Evolutionary conservation across 225 moss, liverwort and hornwort species (phyloP).

Genomic region (Takakia lepidozioides): DNA sequence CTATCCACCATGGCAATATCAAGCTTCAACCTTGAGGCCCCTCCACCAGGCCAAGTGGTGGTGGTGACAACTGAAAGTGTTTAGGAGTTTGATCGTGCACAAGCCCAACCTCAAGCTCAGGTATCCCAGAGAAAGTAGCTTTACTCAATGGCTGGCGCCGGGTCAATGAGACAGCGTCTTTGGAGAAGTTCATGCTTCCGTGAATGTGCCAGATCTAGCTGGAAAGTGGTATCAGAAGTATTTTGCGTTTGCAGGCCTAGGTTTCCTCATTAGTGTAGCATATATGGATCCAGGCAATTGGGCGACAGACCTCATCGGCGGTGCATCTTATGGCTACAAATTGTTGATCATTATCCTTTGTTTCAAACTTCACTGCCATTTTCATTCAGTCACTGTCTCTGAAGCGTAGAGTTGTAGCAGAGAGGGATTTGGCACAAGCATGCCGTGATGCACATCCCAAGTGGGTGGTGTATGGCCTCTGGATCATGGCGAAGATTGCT

Average conservation of each 20-base stretch:
- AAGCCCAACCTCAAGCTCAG: too few species aligned
- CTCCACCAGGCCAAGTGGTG: too few species aligned
- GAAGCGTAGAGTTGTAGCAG: slow-evolving; percentile 80
- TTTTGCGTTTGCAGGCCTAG: slow-evolving; percentile 73
- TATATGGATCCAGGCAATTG: slow-evolving; percentile 99
- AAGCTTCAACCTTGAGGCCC: too few species aligned
- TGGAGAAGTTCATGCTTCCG: slow-evolving; percentile 65
- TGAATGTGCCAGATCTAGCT: slow-evolving; percentile 31
- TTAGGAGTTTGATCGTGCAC: slow-evolving; percentile 26
- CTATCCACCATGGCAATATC: too few species aligned
- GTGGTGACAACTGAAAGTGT: too few species aligned
- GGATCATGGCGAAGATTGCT: slow-evolving; percentile 78
- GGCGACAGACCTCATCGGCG: slow-evolving; percentile 89
- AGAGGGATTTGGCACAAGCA: slow-evolving; percentile 89
- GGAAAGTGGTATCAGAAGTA: slow-evolving; percentile 91
- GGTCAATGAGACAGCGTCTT: slow-evolving; percentile 50
- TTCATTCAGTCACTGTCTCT: slow-evolving; percentile 68
- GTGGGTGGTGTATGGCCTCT: slow-evolving; percentile 63
- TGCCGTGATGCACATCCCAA: slow-evolving; percentile 81
- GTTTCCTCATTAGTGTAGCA: slow-evolving; percentile 87
- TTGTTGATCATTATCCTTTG: slow-evolving; percentile 59
- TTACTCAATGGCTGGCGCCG: slow-evolving; percentile 54
- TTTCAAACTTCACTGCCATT: slow-evolving; percentile 77
- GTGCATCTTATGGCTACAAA: slow-evolving; percentile 76
- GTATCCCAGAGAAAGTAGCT: too few species aligned